Conservation (phyloP, 2,329 filamentous ascomycete genomes). For the Scedosporium dehoogii region DNA sequence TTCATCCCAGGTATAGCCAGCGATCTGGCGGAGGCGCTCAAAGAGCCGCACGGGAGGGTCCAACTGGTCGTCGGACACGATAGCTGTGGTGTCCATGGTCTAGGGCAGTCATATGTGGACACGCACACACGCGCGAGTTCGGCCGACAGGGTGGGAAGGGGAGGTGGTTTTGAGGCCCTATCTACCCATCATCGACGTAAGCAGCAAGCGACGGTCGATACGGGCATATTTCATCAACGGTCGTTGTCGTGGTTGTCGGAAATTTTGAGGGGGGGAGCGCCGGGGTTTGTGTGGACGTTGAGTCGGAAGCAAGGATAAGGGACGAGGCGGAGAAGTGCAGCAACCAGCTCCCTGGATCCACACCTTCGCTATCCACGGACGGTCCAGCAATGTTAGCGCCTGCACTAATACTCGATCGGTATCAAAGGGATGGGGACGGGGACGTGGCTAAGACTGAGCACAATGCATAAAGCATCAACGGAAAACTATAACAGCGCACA, state of each 20-base stretch:
- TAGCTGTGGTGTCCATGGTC: conserved; percentile 41
- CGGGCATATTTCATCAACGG: not conserved
- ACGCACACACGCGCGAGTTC: not conserved
- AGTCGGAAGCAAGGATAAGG: not conserved
- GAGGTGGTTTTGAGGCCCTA: conserved; percentile 2
- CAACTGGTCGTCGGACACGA: conserved; percentile 42
- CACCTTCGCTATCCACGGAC: not conserved
- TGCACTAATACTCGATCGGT: not conserved
- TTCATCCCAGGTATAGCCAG: conserved; percentile 71
- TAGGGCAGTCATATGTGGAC: conserved; percentile 13
- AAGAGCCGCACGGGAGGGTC: conserved; percentile 60
- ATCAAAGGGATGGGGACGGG: not conserved
- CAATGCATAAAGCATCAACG: no score
- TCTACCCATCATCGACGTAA: not conserved
- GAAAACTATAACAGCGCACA: not conserved
- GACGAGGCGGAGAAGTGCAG: not conserved
- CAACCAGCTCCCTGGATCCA: not conserved
- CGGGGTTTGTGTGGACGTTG: not conserved
- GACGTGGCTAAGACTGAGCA: not conserved
- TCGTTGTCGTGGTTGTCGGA: not conserved
- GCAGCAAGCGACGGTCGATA: not conserved
- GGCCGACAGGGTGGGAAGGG: conserved; percentile 8
- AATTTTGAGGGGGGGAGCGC: not conserved
- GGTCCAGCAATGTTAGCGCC: not conserved
- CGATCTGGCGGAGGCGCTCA: conserved; percentile 62